Conservation (phyloP, 192 early-diverging fungal species). For the Glomus cerebriforme region DNA sequence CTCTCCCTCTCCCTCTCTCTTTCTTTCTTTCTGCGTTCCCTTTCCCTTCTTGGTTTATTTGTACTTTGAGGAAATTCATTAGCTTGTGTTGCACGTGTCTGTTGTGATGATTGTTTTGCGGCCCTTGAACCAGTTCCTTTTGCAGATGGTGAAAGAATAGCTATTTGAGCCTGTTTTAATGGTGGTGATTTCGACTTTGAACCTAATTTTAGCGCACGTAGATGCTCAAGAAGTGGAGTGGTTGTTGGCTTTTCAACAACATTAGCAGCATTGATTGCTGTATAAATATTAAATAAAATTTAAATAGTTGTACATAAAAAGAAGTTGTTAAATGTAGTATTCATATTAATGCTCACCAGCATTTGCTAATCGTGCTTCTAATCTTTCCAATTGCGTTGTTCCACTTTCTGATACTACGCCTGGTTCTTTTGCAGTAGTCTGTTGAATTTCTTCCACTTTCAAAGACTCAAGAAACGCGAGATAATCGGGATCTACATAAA, state of each 20-base stretch:
- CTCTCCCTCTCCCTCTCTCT: conserved; percentile 20
- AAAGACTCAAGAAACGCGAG: conserved; percentile 71
- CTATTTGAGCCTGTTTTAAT: conserved; percentile 18
- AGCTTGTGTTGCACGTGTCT: too few relatives aligned
- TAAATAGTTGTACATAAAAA: not conserved
- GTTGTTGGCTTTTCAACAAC: conserved; percentile 63
- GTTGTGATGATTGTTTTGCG: not conserved
- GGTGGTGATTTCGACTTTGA: conserved; percentile 50
- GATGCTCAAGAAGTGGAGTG: conserved; percentile 73
- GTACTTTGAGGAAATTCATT: too few relatives aligned
- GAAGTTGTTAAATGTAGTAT: not conserved
- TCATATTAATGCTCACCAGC: conserved; percentile 33
- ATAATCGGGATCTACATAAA: conserved; percentile 68
- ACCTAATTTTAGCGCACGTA: conserved; percentile 73
- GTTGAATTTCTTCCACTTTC: conserved; percentile 49
- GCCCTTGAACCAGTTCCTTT: conserved; percentile 31
- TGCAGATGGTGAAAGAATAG: not conserved
- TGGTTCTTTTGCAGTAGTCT: conserved; percentile 40
- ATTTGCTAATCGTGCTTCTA: conserved; percentile 38
- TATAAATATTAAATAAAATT: not conserved
- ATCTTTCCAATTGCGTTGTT: conserved; percentile 54
- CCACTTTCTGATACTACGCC: conserved; percentile 45
- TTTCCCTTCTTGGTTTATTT: conserved; percentile 2
- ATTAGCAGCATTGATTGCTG: conserved; percentile 28
- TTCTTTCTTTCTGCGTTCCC: conserved; percentile 1